Evolutionary conservation across 2,329 filamentous ascomycete species (phyloP), one percentile per base, ranked within the genome.

Genomic region (Ceratocystis huliohia): DNA sequence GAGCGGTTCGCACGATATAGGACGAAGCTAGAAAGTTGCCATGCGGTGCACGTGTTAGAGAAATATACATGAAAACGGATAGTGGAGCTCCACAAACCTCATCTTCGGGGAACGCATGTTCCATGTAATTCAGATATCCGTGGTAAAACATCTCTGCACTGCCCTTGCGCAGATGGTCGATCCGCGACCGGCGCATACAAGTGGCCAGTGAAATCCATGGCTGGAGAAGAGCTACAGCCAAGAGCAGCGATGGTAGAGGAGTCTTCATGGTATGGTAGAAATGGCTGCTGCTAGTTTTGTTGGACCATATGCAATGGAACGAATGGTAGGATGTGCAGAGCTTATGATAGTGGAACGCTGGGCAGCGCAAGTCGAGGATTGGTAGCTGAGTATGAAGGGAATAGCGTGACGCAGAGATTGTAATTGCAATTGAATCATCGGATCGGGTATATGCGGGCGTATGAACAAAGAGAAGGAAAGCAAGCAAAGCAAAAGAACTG

Each of bases 41-140:
- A 57, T 22, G 48, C 63, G 64, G 68, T 70, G 66, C 73, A 64
- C 70, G 70, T 45, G 56, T 70, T 61, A 70, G 69, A 33, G 44
- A 28, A 28, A 62, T 7, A 53, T 20, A 15, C 41, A 17, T 10
- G 48, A 33, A 28, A 41, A 33, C 15, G 62, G 20, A 20, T 5
- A 6, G 53, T 22, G 13, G 25, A 30, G 17, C 30, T 57, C 5
- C 25, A 69, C 71, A 46, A 68, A 86, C 84, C 82, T 94, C 94
- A 73, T 99, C 94, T 76, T 97, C 94, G 13, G 94, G 94, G 73
- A 96, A 99, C 67, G 92, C 94, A 75, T 96, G 82, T 70, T 84
- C 78, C 86, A 96, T 94, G 79, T 99, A 99, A 75, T 93, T 96
- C 77, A 92, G 86, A 78, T 87, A 97, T 68, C 94, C 94, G 80